Percentiles rank a stretch among this genome's conserved stretches.
These are phyloP conservation scores for Drechslerella stenobrocha DNA, from an alignment of 2,329 filamentous ascomycete species.

Conservation along the genomic window DNA sequence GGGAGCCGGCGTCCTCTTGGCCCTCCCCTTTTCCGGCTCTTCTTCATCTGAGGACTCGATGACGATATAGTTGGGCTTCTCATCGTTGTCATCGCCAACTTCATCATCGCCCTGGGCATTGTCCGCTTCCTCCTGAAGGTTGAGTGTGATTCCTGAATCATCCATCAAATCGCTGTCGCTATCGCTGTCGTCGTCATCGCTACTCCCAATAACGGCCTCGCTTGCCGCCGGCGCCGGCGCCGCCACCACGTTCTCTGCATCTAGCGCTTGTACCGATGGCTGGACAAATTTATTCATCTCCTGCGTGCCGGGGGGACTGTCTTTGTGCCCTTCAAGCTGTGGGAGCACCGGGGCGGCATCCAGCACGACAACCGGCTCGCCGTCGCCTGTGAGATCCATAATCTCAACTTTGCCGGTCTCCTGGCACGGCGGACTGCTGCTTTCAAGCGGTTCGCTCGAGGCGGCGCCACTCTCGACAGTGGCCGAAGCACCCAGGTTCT, in stretches of 20 bases:
- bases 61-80: conserved; percentile 23
- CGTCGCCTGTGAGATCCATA: conserved; percentile 21
- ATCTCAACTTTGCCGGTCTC: conserved; percentile 5
- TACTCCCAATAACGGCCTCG: neutral
- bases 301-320: conserved; percentile 14
- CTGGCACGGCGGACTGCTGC: neutral
- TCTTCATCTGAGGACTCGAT: conserved; percentile 40
- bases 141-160: conserved; percentile 46
- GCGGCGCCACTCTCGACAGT: conserved; percentile 12
- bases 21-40: conserved; percentile 26
- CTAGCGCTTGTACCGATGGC: conserved; percentile 10
- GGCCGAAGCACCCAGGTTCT: conserved; percentile 4
- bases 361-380: neutral
- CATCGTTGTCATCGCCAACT: neutral
- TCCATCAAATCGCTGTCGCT: conserved; percentile 45
- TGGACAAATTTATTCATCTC: conserved; percentile 19
- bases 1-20: conserved; percentile 15
- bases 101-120: conserved; percentile 7
- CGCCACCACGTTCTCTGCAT: conserved; percentile 7
- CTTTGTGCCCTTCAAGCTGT: neutral
- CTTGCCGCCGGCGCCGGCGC: neutral
- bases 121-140: conserved; percentile 26
- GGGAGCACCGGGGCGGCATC: neutral
- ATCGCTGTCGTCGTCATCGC: conserved; percentile 30
- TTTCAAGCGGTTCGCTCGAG: neutral